These are phyloP conservation scores for Acanthamoeba rhysodes DNA, from an alignment of 208 protist genomes.

Conservation along the genomic window DNA sequence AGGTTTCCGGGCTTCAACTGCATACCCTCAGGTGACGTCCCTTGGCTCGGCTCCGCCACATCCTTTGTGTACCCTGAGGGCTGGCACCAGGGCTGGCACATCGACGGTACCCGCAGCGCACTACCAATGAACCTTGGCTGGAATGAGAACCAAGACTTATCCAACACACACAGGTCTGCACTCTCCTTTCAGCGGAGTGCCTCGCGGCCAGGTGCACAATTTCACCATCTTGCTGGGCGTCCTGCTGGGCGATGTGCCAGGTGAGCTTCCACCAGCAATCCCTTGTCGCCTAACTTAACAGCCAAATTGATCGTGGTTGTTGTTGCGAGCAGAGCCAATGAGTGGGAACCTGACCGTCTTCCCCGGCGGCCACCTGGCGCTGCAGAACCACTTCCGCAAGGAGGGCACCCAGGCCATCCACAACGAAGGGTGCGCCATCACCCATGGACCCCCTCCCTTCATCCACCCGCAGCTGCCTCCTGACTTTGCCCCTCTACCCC, in stretches of 20 bases:
- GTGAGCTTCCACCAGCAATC: not conserved
- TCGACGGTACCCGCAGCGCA: constrained; percentile 15
- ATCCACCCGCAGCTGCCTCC: too few species aligned
- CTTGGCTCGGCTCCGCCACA: not conserved
- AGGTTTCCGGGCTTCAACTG: constrained; percentile 36
- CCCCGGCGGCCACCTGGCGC: constrained; percentile 45
- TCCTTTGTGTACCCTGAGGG: constrained; percentile 29
- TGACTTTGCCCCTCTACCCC: too few species aligned
- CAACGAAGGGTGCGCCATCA: not conserved
- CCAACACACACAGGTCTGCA: not conserved
- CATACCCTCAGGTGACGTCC: not conserved
- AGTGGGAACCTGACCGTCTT: constrained; percentile 72
- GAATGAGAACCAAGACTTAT: not conserved
- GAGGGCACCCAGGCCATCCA: constrained; percentile 1
- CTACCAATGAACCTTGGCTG: not conserved
- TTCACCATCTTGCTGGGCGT: constrained; percentile 66
- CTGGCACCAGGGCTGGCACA: constrained; percentile 35
- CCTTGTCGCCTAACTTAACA: not conserved
- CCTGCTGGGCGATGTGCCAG: constrained; percentile 51
- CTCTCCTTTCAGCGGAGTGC: not conserved
- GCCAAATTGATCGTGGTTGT: not conserved
- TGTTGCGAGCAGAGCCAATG: not conserved
- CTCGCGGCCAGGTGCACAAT: not conserved
- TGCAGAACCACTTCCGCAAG: constrained; percentile 25
- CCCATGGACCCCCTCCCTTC: not conserved